Evolutionary conservation across 805 yeast species (phyloP).

Genomic region (Cyberlindnera misumaiensis): DNA sequence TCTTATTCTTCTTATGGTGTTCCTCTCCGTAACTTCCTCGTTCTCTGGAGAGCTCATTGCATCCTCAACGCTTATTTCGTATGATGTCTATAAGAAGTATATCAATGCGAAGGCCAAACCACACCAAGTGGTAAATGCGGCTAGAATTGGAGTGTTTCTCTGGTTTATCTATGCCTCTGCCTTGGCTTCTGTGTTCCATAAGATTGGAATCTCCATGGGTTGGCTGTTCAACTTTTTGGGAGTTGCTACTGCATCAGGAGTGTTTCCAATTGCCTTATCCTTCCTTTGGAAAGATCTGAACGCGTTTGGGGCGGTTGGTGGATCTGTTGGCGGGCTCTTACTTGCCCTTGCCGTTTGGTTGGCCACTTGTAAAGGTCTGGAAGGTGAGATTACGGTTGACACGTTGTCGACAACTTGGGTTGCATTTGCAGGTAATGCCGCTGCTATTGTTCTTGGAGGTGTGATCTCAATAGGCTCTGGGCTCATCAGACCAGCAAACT

Average conservation of each 20-base stretch:
- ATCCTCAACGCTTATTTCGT: slow-evolving; percentile 35
- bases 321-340: slow-evolving; percentile 31
- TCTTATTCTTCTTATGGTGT: slow-evolving; percentile 34
- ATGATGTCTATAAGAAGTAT: slow-evolving; percentile 40
- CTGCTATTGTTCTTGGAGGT: slow-evolving; percentile 33
- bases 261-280: slow-evolving; percentile 31
- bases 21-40: slow-evolving; percentile 36
- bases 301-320: slow-evolving; percentile 31
- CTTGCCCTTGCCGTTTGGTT: slow-evolving; percentile 34
- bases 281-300: slow-evolving; percentile 34
- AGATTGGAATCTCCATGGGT: slow-evolving; percentile 29
- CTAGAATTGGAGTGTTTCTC: slow-evolving; percentile 36
- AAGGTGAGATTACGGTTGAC: slow-evolving; percentile 30
- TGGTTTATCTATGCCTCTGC: slow-evolving; percentile 31
- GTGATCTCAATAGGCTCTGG: slow-evolving; percentile 27
- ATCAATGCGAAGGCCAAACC: slow-evolving; percentile 37
- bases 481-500: slow-evolving; percentile 33
- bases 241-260: slow-evolving; percentile 35
- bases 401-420: slow-evolving; percentile 32
- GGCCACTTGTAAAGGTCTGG: slow-evolving; percentile 28
- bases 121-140: slow-evolving; percentile 32
- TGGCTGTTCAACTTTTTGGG: slow-evolving; percentile 37
- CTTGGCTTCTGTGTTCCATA: slow-evolving; percentile 32
- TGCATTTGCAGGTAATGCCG: slow-evolving; percentile 35
- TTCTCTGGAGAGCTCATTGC: slow-evolving; percentile 37